Evolutionary conservation across 2,329 filamentous ascomycete species (phyloP).

Genomic region (Monilinia vaccinii-corymbosi): DNA sequence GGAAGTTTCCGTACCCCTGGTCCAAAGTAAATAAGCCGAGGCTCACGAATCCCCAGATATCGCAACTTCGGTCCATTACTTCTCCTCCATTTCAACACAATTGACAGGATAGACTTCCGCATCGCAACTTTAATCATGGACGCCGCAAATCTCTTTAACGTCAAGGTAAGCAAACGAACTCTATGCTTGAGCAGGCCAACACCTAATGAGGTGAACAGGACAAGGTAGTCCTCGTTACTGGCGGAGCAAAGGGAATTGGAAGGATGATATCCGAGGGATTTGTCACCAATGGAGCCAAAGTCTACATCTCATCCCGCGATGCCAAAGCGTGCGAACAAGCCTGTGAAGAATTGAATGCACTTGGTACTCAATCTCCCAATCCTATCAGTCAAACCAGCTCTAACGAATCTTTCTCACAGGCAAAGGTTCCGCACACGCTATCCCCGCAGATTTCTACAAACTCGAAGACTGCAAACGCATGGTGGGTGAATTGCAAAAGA

Average conservation of each 20-base stretch:
- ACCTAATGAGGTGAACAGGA: constrained; percentile 25
- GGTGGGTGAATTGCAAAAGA: constrained; percentile 44
- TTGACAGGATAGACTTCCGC: background rate
- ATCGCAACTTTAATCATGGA: constrained; percentile 38
- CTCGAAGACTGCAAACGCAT: constrained; percentile 50
- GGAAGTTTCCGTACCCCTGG: background rate
- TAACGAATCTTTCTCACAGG: constrained; percentile 21
- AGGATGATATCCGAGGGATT: constrained; percentile 61
- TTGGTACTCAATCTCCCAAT: constrained; percentile 31
- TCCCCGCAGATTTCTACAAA: constrained; percentile 53
- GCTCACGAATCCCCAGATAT: background rate
- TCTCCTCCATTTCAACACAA: too few relatives aligned
- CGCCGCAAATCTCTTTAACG: constrained; percentile 44
- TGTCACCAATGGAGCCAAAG: constrained; percentile 54
- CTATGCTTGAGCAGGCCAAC: background rate
- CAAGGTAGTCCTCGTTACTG: constrained; percentile 51
- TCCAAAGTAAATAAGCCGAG: background rate
- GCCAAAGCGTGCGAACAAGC: constrained; percentile 51
- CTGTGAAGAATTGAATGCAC: constrained; percentile 45
- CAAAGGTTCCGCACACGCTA: constrained; percentile 46
- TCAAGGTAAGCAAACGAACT: constrained; percentile 39
- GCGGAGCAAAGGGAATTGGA: constrained; percentile 53
- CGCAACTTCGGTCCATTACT: too few relatives aligned
- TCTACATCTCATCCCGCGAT: constrained; percentile 62
- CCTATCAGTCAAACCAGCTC: background rate